phyloP scores from a whole-genome alignment of 345 rosid species.

The Anacardium occidentale region DNA sequence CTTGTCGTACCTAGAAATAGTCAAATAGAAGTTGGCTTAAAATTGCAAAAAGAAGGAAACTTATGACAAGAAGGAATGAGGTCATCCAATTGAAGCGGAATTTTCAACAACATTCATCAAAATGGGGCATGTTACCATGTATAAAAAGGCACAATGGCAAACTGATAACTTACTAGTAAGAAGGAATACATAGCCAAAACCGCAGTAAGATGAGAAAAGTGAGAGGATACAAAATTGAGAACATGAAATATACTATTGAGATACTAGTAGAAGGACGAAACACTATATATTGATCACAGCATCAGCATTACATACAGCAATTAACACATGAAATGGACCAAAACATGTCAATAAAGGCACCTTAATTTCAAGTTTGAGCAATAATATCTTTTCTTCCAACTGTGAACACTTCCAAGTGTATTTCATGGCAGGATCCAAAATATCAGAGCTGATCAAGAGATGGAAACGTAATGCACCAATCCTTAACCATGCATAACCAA shows the following conservation, averaged over 20 bases:
- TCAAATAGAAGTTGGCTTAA: background rate
- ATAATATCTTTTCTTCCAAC: conserved; percentile 54
- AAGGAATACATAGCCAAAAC: background rate
- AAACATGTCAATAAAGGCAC: conserved; percentile 30
- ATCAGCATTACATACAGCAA: background rate
- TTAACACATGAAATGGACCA: background rate
- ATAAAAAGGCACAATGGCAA: background rate
- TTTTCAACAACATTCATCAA: background rate
- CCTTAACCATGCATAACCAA: conserved; percentile 69
- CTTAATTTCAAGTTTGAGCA: conserved; percentile 70
- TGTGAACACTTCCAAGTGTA: conserved; percentile 55
- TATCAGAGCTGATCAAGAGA: conserved; percentile 65
- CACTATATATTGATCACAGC: background rate
- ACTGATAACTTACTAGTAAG: background rate
- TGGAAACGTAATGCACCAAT: conserved; percentile 74
- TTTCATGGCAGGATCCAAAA: conserved; percentile 78
- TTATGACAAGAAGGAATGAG: background rate
- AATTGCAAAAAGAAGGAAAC: background rate
- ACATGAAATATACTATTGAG: background rate
- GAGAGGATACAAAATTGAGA: background rate
- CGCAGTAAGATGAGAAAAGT: background rate
- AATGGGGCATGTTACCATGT: background rate
- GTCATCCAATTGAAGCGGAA: too few species aligned
- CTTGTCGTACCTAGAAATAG: conserved; percentile 61
- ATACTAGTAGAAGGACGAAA: background rate